A percentile compares a stretch with the other conserved stretches of the same genome.
Conservation (phyloP, 306 rosid genomes). For the Rosa lucieae region DNA sequence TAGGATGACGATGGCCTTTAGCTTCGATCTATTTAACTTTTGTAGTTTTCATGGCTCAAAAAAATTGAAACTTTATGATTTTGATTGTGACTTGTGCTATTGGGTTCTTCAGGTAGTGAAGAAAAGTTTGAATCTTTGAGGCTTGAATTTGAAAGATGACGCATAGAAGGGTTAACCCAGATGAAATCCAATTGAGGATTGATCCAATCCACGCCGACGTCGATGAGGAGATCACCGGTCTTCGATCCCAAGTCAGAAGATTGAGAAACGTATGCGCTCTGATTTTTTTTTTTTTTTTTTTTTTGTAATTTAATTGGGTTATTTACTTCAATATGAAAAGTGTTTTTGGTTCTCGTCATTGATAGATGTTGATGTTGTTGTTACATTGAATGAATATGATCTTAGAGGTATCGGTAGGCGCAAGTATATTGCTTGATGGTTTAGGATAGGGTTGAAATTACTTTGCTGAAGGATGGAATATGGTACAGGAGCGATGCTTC, state of each 20-base stretch:
- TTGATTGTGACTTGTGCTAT: background rate
- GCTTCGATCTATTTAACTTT: background rate
- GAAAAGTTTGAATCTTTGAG: background rate
- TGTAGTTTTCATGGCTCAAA: background rate
- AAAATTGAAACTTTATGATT: background rate
- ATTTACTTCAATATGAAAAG: background rate
- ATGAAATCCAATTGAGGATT: conserved; percentile 85
- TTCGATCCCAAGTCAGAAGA: conserved; percentile 76
- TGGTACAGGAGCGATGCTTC: background rate
- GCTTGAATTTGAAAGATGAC: conserved; percentile 1
- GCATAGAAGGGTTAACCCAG: conserved; percentile 30
- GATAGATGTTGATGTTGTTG: background rate
- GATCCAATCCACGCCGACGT: conserved; percentile 73
- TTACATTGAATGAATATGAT: background rate
- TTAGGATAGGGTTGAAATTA: background rate
- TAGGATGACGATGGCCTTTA: background rate
- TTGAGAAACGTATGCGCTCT: conserved; percentile 60
- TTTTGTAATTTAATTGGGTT: background rate
- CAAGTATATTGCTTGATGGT: background rate
- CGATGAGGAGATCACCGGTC: conserved; percentile 81
- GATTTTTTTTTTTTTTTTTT: background rate
- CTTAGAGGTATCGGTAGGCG: background rate
- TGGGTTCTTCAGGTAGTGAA: background rate
- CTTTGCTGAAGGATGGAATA: background rate
- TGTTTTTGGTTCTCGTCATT: background rate